Base-by-base conservation (phyloP, 2,329 filamentous ascomycete genomes). In the Hypoxylon sp. region DNA sequence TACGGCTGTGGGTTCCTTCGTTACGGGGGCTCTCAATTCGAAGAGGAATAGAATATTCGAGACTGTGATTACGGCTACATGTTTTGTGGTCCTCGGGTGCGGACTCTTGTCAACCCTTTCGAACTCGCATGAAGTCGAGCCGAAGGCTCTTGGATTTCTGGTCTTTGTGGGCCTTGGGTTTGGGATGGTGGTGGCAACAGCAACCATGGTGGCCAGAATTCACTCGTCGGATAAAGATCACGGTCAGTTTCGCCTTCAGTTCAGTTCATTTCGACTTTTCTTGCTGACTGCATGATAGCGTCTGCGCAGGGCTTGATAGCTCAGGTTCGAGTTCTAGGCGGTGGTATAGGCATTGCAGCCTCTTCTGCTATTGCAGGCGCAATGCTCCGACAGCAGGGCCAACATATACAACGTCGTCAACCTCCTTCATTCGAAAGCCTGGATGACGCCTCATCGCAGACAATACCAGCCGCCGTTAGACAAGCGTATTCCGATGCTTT, bases 151-250 rank as follows among this genome's bases (percentile, higher is more conserved):
- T 1, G 85, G 85, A 0, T 86, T 84, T 63, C 73, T 87, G 57
- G 80, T 81, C 0, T 83, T 88, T 59, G 78, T 85, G n/a, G 86
- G 86, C 2, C 74, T 88, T 31, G 86, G 86, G 0, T 86, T 86
- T 66, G 86, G 86, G 0, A 71, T 87, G 37, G 81, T 82, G 2
- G 82, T 84, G 1, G 78, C 85, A 1, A 80, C 81, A 1, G 79
- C 83, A 2, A 87, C 85, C 0, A 84, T 87, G 70, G 68, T 85
- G 14, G 81, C 82, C 1, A 71, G 73, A 1, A 69, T 80, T 1
- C 83, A 85, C 69, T 79, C 84, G 11, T 79, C 84, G 0, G 75
- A 81, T 11, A 74, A 76, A 31, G 83, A 87, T 31, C 83, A 84
- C 66, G 84, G 85, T 86, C 75, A 71, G 80, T 73, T 47, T 31